A percentile compares a stretch with the other conserved stretches of the same genome.
Conservation (phyloP, 805 yeast genomes). For the Blastobotrys muscicola region DNA sequence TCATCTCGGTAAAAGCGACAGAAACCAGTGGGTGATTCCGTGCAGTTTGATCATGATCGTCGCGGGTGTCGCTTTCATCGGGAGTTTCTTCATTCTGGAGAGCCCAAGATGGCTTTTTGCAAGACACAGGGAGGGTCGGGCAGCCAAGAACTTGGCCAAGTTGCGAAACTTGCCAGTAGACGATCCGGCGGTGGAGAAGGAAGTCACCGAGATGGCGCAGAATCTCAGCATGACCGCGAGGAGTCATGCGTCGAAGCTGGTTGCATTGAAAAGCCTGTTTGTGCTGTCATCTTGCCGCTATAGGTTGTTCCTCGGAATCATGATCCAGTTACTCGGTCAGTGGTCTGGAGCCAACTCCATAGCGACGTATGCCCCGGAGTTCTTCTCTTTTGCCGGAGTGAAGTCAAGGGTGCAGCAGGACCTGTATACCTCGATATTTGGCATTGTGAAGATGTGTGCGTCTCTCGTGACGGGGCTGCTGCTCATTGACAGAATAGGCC, state of each 20-base stretch:
- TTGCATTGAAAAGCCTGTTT: constrained; percentile 30
- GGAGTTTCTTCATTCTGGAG: constrained; percentile 38
- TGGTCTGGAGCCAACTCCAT: constrained; percentile 54
- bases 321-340: constrained; percentile 42
- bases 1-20: constrained; percentile 30
- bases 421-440: constrained; percentile 44
- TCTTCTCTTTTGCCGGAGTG: constrained; percentile 40
- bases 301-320: constrained; percentile 36
- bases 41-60: constrained; percentile 38
- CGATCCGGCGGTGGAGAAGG: constrained; percentile 43
- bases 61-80: constrained; percentile 37
- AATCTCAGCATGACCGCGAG: constrained; percentile 30
- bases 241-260: constrained; percentile 24
- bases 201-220: constrained; percentile 42
- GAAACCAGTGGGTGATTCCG: constrained; percentile 47
- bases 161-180: constrained; percentile 37
- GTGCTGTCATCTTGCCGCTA: constrained; percentile 25
- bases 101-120: constrained; percentile 46
- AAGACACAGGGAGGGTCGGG: constrained; percentile 33
- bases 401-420: constrained; percentile 30
- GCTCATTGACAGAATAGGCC: constrained; percentile 44
- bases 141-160: constrained; percentile 32
- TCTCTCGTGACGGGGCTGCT: constrained; percentile 45
- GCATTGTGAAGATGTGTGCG: constrained; percentile 42
- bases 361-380: constrained; percentile 47